Conservation (phyloP, 345 rosid genomes). For the Lumnitzera racemosa region DNA sequence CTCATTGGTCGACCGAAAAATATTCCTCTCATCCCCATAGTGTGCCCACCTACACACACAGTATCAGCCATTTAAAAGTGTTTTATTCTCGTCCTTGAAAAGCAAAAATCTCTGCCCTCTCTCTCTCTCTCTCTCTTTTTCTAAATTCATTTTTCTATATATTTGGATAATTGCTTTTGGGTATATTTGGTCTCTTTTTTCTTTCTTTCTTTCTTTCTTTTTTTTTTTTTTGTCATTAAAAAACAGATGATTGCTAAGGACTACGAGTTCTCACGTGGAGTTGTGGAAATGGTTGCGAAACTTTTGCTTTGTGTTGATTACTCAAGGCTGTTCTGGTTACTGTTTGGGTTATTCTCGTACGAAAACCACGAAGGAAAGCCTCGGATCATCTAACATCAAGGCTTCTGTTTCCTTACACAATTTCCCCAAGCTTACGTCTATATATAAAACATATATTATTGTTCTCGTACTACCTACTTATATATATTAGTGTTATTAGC, state of each 20-base stretch:
- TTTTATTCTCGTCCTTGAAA: too few species aligned
- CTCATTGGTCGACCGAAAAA: too few species aligned
- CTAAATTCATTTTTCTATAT: too few species aligned
- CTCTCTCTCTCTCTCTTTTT: too few species aligned
- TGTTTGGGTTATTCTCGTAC: slow-evolving; percentile 70
- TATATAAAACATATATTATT: neutral
- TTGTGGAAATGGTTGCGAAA: slow-evolving; percentile 49
- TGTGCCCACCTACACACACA: too few species aligned
- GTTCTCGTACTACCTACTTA: neutral
- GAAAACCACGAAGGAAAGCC: slow-evolving; percentile 91
- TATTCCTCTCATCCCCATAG: too few species aligned
- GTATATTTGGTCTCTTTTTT: too few species aligned
- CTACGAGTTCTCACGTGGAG: slow-evolving; percentile 28
- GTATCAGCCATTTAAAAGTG: too few species aligned
- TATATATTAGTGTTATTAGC: neutral
- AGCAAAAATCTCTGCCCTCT: too few species aligned
- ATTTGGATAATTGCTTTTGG: neutral
- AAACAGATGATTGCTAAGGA: slow-evolving; percentile 59
- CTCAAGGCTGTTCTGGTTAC: slow-evolving; percentile 67
- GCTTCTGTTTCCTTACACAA: neutral
- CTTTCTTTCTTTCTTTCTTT: too few species aligned
- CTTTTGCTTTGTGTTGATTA: slow-evolving; percentile 68
- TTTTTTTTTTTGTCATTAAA: neutral
- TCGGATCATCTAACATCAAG: slow-evolving; percentile 61
- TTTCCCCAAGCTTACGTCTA: neutral